Evolutionary conservation across 345 rosid genomes (phyloP).

Genomic region (Lepidium aucheri): DNA sequence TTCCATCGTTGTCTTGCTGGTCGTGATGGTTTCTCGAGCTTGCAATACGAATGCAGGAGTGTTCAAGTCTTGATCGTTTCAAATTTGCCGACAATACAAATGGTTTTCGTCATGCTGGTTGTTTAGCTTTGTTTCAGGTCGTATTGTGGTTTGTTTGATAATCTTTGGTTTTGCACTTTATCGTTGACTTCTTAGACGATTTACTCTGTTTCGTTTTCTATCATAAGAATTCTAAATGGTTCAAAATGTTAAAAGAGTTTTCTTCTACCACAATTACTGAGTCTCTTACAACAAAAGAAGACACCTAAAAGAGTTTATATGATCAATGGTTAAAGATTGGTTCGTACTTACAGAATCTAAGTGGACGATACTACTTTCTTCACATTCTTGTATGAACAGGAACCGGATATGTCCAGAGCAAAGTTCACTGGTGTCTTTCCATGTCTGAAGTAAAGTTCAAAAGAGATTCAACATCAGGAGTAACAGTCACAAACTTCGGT

Average conservation of each 20-base stretch:
- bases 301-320: background rate
- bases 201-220: background rate
- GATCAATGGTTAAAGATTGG: constrained; percentile 4
- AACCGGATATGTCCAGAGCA: background rate
- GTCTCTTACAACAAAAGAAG: background rate
- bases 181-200: constrained; percentile 11
- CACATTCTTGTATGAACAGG: constrained; percentile 12
- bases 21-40: constrained; percentile 69
- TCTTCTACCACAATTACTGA: background rate
- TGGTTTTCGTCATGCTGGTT: background rate
- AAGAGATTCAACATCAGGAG: constrained; percentile 43
- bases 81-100: constrained; percentile 50
- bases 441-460: constrained; percentile 16
- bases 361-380: constrained; percentile 10
- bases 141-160: constrained; percentile 6
- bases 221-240: constrained; percentile 5
- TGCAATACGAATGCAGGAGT: background rate
- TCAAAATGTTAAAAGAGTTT: background rate
- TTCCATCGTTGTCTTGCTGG: constrained; percentile 62
- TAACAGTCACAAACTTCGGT: constrained; percentile 38
- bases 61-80: constrained; percentile 35
- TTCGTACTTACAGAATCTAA: constrained; percentile 13
- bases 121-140: constrained; percentile 14
- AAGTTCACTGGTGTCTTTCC: constrained; percentile 1
- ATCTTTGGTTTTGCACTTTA: constrained; percentile 2